A percentile compares a stretch with the other conserved stretches of the same genome.
phyloP scores from a whole-genome alignment of 2,329 filamentous ascomycete species.

The Septoria linicola region DNA sequence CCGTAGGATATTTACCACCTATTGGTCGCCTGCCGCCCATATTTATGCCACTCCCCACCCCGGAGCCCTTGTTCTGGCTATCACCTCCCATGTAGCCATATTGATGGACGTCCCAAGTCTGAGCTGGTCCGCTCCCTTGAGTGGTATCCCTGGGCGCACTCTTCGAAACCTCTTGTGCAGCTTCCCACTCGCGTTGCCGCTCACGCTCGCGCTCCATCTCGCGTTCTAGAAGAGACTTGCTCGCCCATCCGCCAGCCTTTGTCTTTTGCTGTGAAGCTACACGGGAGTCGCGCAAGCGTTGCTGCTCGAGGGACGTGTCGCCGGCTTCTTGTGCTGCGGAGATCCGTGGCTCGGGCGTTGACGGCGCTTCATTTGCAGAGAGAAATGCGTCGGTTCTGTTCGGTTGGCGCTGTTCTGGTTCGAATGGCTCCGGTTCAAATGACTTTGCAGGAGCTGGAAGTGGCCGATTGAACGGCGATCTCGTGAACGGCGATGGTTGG shows the following conservation, averaged over 20 bases:
- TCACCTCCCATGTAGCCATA: conserved; percentile 77
- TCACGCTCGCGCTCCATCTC: conserved; percentile 80
- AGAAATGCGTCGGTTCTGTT: conserved; percentile 61
- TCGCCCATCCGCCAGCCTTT: conserved; percentile 62
- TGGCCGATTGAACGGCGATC: conserved; percentile 29
- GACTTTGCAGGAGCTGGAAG: conserved; percentile 27
- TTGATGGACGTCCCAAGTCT: conserved; percentile 74
- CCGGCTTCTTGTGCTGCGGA: conserved; percentile 51
- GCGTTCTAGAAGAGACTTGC: conserved; percentile 70
- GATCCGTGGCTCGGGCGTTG: conserved; percentile 40
- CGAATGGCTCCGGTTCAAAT: conserved; percentile 25
- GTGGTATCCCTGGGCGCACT: conserved; percentile 54
- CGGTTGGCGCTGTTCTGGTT: conserved; percentile 25
- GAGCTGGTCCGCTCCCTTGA: conserved; percentile 65
- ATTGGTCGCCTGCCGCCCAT: conserved; percentile 73
- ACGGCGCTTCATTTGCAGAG: conserved; percentile 54
- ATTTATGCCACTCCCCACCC: conserved; percentile 58
- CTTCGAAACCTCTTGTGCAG: conserved; percentile 65
- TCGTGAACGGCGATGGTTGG: conserved; percentile 41
- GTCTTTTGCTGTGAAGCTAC: conserved; percentile 59
- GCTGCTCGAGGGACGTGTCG: conserved; percentile 44
- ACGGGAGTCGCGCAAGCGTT: conserved; percentile 62
- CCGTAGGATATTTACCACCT: conserved; percentile 47
- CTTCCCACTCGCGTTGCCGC: conserved; percentile 77
- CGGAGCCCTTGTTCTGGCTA: conserved; percentile 64